Evolutionary conservation across 2,329 filamentous ascomycete species (phyloP), one percentile per base, ranked within the genome.

Genomic region (Aotearoamyces nothofagi): DNA sequence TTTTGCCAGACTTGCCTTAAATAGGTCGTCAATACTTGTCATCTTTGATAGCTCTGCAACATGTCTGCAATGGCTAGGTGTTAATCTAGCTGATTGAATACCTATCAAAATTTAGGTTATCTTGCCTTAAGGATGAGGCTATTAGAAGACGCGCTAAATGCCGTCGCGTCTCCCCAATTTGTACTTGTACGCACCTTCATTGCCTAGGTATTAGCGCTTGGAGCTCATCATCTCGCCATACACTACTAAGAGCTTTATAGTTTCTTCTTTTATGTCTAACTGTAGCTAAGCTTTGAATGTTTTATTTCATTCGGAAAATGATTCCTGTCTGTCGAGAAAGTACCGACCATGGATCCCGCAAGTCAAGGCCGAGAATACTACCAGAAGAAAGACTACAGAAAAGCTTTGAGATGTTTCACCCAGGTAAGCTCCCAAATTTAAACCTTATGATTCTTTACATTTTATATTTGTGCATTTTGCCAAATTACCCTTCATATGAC

Each of bases 351-450:
- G 38, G 36, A 39, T 3, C 39, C 44, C 19, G 11, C 43, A 14
- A 40, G 46, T 17, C 32, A 31, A 22, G 47, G 47, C n/a, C 40
- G 44, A 8, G 32, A 33, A 17, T 32, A 37, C 17, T 51, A 50
- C 33, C 36, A 41, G 22, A 30, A 36, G 15, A 43, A 47, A 27
- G 39, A 50, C 27, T 48, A 43, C 27, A 10, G 28, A 16, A 38
- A 35, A 9, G 45, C 45, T 14, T 22, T 46, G 8, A 27, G 37
- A 17, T 42, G 44, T 22, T 48, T 47, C 30, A 37, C 31, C 8
- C 36, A 44, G 35, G 44, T 45, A 39, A 13, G 34, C 29, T 22
- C 4, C 4, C 5, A 13, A 9, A 3, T 6, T 17, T n/a, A n/a
- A n/a, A n/a, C n/a, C n/a, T n/a, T n/a, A n/a, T n/a, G n/a, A n/a